Base-by-base conservation (phyloP, 148 eudicot species). In the Silene conica region DNA sequence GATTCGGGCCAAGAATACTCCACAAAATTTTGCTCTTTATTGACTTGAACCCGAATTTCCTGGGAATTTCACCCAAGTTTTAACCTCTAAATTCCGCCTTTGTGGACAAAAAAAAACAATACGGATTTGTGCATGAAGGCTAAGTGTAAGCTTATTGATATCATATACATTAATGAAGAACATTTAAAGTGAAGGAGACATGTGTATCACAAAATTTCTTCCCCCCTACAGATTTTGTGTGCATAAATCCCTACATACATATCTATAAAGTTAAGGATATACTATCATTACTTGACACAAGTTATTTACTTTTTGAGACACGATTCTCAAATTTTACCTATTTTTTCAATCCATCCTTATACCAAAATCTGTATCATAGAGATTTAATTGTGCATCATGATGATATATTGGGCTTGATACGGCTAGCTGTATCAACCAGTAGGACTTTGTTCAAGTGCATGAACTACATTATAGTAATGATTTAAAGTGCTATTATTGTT, bases 171-270 rank as follows among this genome's bases (percentile, higher is more conserved):
- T 73, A 64, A 8, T 26, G 43, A 66, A 46, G 5, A 21, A 21
- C 38, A 67, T 50, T 66, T 38, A 38, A 67, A 50, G 60, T 59
- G 79, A 70, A 65, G 75, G 80, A 79, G 74, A 80, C 84, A 83
- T 80, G 54, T 77, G 76, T 67, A 73, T 45, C 76, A 83, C 76
- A 80, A 73, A 63, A 73, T 31, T 73, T 72, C 79, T 76, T 76
- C 48, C 67, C 46, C 46, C 81, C 69, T 46, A 76, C 4, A 84
- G 89, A 86, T 87, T 74, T 84, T 71, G 73, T 77, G 50, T 80
- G 84, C 79, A 67, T 67, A 62, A 63, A 57, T 75, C 80, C 70
- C 81, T 78, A 78, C 85, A 82, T 74, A 38, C 70, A 76, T 74
- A 78, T 84, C 83, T 80, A 18, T 74, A 82, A 82, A 80, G 84